Evolutionary conservation across 2,329 filamentous ascomycete species (phyloP).

Genomic region (Myrmaecium sp.): DNA sequence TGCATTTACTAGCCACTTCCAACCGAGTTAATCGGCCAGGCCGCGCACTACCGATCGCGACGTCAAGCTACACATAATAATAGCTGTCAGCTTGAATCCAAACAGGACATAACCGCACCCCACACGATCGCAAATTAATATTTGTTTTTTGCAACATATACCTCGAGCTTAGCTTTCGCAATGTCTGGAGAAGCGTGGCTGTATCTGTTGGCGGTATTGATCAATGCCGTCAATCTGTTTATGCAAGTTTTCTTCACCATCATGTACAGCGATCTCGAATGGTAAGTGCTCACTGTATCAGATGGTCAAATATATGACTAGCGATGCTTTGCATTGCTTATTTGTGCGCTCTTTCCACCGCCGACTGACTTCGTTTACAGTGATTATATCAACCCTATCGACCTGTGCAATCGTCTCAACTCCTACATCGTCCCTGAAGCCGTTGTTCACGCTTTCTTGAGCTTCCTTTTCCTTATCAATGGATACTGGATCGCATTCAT

Average conservation of each 20-base stretch:
- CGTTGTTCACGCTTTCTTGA: conserved; percentile 90
- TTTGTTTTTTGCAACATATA: conserved; percentile 9
- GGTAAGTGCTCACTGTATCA: conserved; percentile 45
- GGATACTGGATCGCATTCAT: conserved; percentile 93
- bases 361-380: conserved; percentile 27
- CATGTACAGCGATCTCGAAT: conserved; percentile 99
- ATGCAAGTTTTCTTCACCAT: conserved; percentile 99
- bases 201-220: conserved; percentile 91
- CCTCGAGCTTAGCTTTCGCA: no score
- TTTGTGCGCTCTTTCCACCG: neutral
- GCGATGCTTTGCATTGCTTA: neutral
- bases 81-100: no score
- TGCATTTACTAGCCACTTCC: neutral
- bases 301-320: no score
- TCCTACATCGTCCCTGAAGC: conserved; percentile 99
- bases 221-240: conserved; percentile 99
- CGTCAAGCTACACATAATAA: neutral
- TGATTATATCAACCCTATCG: conserved; percentile 99
- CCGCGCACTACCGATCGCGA: conserved; percentile 1
- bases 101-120: neutral
- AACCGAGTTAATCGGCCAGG: neutral
- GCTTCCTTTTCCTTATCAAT: conserved; percentile 91
- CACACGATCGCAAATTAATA: neutral
- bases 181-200: conserved; percentile 99
- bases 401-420: conserved; percentile 99